Base-by-base conservation (phyloP, 805 yeast genomes). In the Metschnikowia lochheadii region DNA sequence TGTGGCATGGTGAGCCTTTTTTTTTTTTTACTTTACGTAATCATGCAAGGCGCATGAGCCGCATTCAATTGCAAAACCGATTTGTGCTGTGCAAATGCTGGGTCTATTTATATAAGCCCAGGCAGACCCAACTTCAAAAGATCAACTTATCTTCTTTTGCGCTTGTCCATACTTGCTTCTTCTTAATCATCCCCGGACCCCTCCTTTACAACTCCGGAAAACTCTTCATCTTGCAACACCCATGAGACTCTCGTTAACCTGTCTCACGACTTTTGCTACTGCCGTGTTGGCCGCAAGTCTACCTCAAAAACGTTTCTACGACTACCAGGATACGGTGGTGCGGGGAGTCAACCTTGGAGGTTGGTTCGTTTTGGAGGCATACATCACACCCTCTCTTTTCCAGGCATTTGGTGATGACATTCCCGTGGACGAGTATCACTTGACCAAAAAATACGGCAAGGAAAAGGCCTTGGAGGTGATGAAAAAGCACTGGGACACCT, bases 311-410 rank as follows among this genome's bases (percentile, higher is more conserved):
- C 48, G 55, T 10, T 51, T 54, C 21, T 70, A 66, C 63, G 73
- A 73, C 63, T 73, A 69, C 55, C 57, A 62, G 32, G 66, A 62
- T 44, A 67, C 69, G 29, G 68, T 64, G 46, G 67, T 79, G 39
- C 65, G 78, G 39, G 96, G 96, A 59, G 89, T 89, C 45, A 85
- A 86, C 62, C 69, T 89, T 32, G 97, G 97, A 55, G 96, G 96
- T 42, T 89, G 96, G 96, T 77, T 89, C 46, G 89, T 89, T 1
- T 69, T 89, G 40, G 97, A 89, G 68, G 89, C 96, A 2, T 89
- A 77, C 67, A 89, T 89, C 63, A 86, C 89, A 0, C 96, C 96
- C 5, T 80, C 90, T 1, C 66, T 86, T 43, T 89, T 90, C 62
- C 69, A 73, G 49, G 78, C 76, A 42, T 78, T 75, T 39, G 73